A percentile compares a stretch with the other conserved stretches of the same genome.
Conservation (phyloP, 2,329 filamentous ascomycete species). For the Aspergillus amoenus region DNA sequence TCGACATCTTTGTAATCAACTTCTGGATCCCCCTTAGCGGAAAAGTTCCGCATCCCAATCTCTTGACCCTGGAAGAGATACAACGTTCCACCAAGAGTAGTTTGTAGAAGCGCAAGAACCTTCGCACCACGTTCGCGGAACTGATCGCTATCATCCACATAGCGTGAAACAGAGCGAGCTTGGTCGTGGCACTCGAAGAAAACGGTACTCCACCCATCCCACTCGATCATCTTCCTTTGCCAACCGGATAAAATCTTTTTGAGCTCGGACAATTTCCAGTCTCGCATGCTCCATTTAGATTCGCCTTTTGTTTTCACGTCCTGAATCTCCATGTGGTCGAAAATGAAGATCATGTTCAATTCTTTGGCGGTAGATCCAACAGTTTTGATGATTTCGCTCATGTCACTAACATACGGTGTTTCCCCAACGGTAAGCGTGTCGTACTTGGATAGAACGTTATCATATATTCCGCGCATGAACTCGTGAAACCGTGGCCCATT, state of each 20-base stretch:
- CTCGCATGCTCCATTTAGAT: neutral
- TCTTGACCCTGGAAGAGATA: constrained; percentile 70
- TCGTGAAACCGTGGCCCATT: neutral
- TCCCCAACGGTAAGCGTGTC: constrained; percentile 58
- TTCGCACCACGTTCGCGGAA: constrained; percentile 55
- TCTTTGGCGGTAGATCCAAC: neutral
- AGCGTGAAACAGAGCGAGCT: constrained; percentile 57
- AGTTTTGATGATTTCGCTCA: constrained; percentile 36
- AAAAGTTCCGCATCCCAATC: constrained; percentile 65
- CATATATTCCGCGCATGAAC: neutral
- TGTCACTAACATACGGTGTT: constrained; percentile 57
- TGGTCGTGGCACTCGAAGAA: constrained; percentile 68
- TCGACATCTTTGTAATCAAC: constrained; percentile 68
- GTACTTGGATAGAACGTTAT: constrained; percentile 50
- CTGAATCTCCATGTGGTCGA: neutral
- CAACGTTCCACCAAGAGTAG: constrained; percentile 58
- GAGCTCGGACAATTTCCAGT: constrained; percentile 51
- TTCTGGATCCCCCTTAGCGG: constrained; percentile 55
- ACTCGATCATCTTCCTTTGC: constrained; percentile 58
- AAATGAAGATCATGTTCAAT: neutral
- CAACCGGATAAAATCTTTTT: constrained; percentile 56
- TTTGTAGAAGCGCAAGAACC: constrained; percentile 59
- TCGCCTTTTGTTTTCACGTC: neutral
- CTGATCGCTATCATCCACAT: constrained; percentile 49
- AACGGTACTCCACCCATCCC: constrained; percentile 62